Percentiles rank a stretch among this genome's conserved stretches.
Evolutionary conservation across 2,329 filamentous ascomycete genomes (phyloP).

Genomic region (Phialemonium atrogriseum): DNA sequence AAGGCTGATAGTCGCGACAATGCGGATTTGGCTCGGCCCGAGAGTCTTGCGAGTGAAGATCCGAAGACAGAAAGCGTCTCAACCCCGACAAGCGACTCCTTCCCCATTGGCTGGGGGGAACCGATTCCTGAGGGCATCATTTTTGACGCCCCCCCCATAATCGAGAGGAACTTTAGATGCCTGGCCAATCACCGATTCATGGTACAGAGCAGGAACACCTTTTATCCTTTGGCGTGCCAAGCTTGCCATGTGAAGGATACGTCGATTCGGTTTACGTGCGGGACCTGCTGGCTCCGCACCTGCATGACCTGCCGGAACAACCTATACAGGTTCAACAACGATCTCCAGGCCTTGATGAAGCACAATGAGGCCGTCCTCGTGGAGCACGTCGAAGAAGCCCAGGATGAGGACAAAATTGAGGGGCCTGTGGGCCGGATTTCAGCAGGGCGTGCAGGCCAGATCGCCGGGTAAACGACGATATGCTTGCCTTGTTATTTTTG

Average conservation of each 20-base stretch:
- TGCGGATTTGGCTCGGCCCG: slow-evolving; percentile 3
- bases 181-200: slow-evolving; percentile 39
- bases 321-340: slow-evolving; percentile 30
- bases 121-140: slow-evolving; percentile 25
- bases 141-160: slow-evolving; percentile 32
- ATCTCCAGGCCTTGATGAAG: slow-evolving; percentile 34
- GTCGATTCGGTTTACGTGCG: slow-evolving; percentile 36
- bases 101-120: slow-evolving; percentile 17
- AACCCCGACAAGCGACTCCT: slow-evolving; percentile 16
- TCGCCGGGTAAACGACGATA: too few relatives aligned
- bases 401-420: too few relatives aligned
- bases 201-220: slow-evolving; percentile 36
- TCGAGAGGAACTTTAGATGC: slow-evolving; percentile 33
- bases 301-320: slow-evolving; percentile 38
- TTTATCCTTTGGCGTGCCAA: slow-evolving; percentile 46
- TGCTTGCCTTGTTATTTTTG: too few relatives aligned
- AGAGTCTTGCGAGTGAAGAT: slow-evolving; percentile 7
- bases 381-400: too few relatives aligned
- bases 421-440: too few relatives aligned
- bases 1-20: not conserved
- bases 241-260: slow-evolving; percentile 30
- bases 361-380: slow-evolving; percentile 15
- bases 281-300: slow-evolving; percentile 42
- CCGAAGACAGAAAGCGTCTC: too few relatives aligned
- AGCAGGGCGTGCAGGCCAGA: too few relatives aligned